Percentiles rank a stretch among this genome's conserved stretches.
These are phyloP conservation scores for Skeletonema tropicum DNA, from an alignment of 108 stramenopile species.

Conservation along the genomic window DNA sequence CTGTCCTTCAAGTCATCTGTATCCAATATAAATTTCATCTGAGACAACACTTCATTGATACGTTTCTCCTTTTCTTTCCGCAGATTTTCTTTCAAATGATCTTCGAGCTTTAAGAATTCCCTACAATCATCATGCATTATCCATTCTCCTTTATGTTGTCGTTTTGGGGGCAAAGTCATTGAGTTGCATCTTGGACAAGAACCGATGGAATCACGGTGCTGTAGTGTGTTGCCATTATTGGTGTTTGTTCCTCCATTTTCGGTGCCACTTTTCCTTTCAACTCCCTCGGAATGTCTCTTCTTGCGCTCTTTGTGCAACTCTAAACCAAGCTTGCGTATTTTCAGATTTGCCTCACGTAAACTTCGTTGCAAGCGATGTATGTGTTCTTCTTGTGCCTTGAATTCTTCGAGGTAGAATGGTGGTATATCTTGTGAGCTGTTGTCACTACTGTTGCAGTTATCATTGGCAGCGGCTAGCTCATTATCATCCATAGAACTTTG, in stretches of 20 bases:
- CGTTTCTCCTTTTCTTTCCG: slow-evolving; percentile 70
- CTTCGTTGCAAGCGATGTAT: slow-evolving; percentile 33
- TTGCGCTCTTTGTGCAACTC: slow-evolving; percentile 48
- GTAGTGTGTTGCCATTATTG: not conserved
- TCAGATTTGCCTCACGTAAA: slow-evolving; percentile 42
- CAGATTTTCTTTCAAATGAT: slow-evolving; percentile 68
- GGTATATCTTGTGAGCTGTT: slow-evolving; percentile 15
- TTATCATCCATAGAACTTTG: not conserved
- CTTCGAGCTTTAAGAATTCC: slow-evolving; percentile 68
- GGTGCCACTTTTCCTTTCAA: not conserved
- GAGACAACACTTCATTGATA: slow-evolving; percentile 56
- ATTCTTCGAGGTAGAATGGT: slow-evolving; percentile 31
- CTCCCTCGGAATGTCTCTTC: slow-evolving; percentile 10
- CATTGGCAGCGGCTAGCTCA: not conserved
- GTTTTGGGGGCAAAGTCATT: slow-evolving; percentile 3
- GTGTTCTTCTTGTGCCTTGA: slow-evolving; percentile 29
- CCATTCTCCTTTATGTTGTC: slow-evolving; percentile 59
- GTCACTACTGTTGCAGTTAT: not conserved
- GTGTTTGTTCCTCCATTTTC: not conserved
- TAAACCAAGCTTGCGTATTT: slow-evolving; percentile 37
- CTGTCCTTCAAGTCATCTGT: slow-evolving; percentile 60
- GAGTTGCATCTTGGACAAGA: slow-evolving; percentile 31
- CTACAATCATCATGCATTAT: slow-evolving; percentile 61
- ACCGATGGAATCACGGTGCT: not conserved
- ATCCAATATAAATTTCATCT: slow-evolving; percentile 82